phyloP scores from a whole-genome alignment of 2,329 filamentous ascomycete species.

The Hymenoscyphus scutula region DNA sequence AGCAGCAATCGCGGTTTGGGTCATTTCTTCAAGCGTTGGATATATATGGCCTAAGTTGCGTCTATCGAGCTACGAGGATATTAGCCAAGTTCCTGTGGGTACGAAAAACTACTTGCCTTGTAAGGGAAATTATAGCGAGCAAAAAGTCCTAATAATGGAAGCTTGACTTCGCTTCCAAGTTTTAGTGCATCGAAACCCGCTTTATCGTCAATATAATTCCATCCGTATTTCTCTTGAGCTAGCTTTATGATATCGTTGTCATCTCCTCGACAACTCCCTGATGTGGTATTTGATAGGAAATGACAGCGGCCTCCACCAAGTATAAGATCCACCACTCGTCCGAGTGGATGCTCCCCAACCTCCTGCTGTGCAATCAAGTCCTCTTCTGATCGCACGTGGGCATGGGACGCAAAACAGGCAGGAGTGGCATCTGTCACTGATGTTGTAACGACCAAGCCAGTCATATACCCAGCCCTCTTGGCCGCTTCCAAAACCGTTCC shows the following conservation, averaged over 20 bases:
- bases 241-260: slow-evolving; percentile 70
- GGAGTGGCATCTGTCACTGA: slow-evolving; percentile 94
- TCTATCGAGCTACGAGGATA: slow-evolving; percentile 61
- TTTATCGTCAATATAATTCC: slow-evolving; percentile 72
- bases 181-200: slow-evolving; percentile 73
- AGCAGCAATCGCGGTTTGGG: slow-evolving; percentile 73
- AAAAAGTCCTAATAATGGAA: slow-evolving; percentile 85
- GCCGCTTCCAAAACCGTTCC: slow-evolving; percentile 92
- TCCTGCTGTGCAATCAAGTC: slow-evolving; percentile 92
- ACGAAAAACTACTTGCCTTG: slow-evolving; percentile 49
- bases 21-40: slow-evolving; percentile 90
- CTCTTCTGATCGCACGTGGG: slow-evolving; percentile 73
- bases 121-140: slow-evolving; percentile 82
- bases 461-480: slow-evolving; percentile 86
- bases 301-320: slow-evolving; percentile 91
- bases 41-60: slow-evolving; percentile 74
- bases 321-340: slow-evolving; percentile 86
- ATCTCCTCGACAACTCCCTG: slow-evolving; percentile 80
- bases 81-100: neutral
- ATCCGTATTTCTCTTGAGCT: slow-evolving; percentile 73
- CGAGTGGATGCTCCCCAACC: slow-evolving; percentile 82
- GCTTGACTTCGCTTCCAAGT: slow-evolving; percentile 61
- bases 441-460: slow-evolving; percentile 92
- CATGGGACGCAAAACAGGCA: slow-evolving; percentile 90
- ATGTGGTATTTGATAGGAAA: slow-evolving; percentile 79